These are phyloP conservation scores for Annulohypoxylon stygium DNA, from an alignment of 495 filamentous ascomycete genomes.

Conservation along the genomic window DNA sequence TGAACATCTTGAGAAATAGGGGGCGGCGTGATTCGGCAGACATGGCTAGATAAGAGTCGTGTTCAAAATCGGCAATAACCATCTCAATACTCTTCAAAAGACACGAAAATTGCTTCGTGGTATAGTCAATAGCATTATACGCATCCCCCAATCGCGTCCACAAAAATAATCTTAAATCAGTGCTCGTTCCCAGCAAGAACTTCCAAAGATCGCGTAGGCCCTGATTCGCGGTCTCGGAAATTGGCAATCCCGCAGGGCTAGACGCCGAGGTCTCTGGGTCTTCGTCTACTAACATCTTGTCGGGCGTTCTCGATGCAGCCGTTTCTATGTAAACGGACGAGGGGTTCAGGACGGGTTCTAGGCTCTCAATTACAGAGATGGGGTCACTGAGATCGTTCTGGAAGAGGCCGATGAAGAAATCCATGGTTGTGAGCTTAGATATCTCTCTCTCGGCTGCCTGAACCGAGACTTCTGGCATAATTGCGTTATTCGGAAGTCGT, in stretches of 20 bases:
- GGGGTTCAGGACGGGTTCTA: slow-evolving; percentile 91
- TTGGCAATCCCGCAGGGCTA: slow-evolving; percentile 50
- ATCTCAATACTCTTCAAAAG: slow-evolving; percentile 86
- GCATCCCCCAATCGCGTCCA: slow-evolving; percentile 91
- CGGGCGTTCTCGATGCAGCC: slow-evolving; percentile 8
- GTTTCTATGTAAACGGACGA: slow-evolving; percentile 64
- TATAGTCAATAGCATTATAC: slow-evolving; percentile 84
- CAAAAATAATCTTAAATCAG: slow-evolving; percentile 83
- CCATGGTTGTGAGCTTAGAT: slow-evolving; percentile 91
- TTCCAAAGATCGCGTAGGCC: slow-evolving; percentile 79
- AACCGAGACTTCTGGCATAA: slow-evolving; percentile 90
- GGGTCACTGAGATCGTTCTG: slow-evolving; percentile 75
- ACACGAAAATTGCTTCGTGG: slow-evolving; percentile 87
- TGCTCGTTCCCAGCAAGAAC: slow-evolving; percentile 83
- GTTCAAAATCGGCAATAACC: slow-evolving; percentile 78
- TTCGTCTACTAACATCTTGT: slow-evolving; percentile 20
- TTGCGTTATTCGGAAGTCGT: slow-evolving; percentile 82
- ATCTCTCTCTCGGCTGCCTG: slow-evolving; percentile 88
- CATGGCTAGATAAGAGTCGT: slow-evolving; percentile 70
- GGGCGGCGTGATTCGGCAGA: slow-evolving; percentile 72
- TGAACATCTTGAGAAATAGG: slow-evolving; percentile 78
- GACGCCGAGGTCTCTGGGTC: background rate
- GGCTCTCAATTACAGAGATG: slow-evolving; percentile 83
- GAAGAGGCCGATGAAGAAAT: slow-evolving; percentile 93
- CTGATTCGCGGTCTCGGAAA: slow-evolving; percentile 60